Percentiles rank a stretch among this genome's conserved stretches.
Conservation (phyloP, 768 basidiomycete species). For the Termitomyces heimii region DNA sequence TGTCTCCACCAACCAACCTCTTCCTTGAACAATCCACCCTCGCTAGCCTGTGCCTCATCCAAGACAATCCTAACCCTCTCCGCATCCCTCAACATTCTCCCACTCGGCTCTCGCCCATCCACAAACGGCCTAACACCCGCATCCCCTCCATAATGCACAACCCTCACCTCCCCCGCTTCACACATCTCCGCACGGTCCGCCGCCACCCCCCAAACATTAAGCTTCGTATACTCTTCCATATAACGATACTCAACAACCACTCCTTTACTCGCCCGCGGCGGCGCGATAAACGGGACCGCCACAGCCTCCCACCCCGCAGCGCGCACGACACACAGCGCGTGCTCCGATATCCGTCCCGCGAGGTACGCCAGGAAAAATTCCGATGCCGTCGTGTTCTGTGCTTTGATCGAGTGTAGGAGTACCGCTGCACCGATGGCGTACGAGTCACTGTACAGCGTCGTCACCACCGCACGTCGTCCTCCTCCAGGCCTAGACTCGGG, state of each 20-base stretch:
- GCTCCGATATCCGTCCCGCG: slow-evolving; percentile 26
- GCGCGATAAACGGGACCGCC: slow-evolving; percentile 29
- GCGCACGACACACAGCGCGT: slow-evolving; percentile 31
- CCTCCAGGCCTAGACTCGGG: background rate
- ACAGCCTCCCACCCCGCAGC: slow-evolving; percentile 32
- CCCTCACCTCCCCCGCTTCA: slow-evolving; percentile 19
- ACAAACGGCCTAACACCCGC: slow-evolving; percentile 23
- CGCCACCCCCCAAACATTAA: slow-evolving; percentile 34
- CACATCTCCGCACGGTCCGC: slow-evolving; percentile 23
- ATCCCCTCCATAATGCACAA: slow-evolving; percentile 38
- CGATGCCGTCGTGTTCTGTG: slow-evolving; percentile 17
- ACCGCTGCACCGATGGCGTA: slow-evolving; percentile 23
- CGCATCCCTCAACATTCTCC: slow-evolving; percentile 14
- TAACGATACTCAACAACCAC: too few relatives aligned
- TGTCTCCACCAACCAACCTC: slow-evolving; percentile 29
- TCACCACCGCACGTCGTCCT: slow-evolving; percentile 17
- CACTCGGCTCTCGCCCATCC: background rate
- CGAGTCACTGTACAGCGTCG: slow-evolving; percentile 23
- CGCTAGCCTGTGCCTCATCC: slow-evolving; percentile 11
- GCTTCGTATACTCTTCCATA: slow-evolving; percentile 38
- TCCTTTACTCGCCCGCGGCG: slow-evolving; percentile 32
- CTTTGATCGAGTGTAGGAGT: slow-evolving; percentile 19
- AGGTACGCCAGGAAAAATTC: slow-evolving; percentile 22
- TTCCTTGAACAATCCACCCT: slow-evolving; percentile 18
- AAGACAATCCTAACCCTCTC: slow-evolving; percentile 19